These are phyloP conservation scores for Cadophora malorum DNA, from an alignment of 2,329 filamentous ascomycete genomes.

Conservation along the genomic window DNA sequence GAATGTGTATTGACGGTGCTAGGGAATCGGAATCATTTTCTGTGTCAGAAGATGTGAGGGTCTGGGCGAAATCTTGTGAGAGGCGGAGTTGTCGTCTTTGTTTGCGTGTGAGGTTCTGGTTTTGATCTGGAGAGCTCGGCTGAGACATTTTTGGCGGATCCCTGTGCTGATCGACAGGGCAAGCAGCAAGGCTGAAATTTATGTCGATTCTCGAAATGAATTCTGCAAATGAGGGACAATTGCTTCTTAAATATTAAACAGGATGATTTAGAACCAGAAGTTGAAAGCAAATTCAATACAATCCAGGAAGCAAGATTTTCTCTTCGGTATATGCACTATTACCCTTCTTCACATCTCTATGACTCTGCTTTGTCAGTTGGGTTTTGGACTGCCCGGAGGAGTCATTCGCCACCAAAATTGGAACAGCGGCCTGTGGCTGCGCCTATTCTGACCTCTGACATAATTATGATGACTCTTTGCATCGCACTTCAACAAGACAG, in stretches of 20 bases:
- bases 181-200: constrained; percentile 24
- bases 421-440: too few relatives aligned
- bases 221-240: not conserved
- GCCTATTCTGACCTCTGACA: too few relatives aligned
- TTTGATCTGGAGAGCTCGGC: constrained; percentile 18
- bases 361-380: constrained; percentile 26
- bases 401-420: constrained; percentile 19
- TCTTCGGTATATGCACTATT: constrained; percentile 8
- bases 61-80: not conserved
- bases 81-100: constrained; percentile 22
- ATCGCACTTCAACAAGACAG: too few relatives aligned
- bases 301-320: not conserved
- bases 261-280: not conserved
- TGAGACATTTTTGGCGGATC: constrained; percentile 27
- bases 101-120: constrained; percentile 24
- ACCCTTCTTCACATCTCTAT: not conserved
- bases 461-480: too few relatives aligned
- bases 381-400: constrained; percentile 15
- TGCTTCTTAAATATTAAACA: not conserved
- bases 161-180: constrained; percentile 18
- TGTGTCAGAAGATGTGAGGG: constrained; percentile 13
- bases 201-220: not conserved
- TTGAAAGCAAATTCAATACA: not conserved
- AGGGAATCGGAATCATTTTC: constrained; percentile 14
- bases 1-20: constrained; percentile 8